A percentile compares a stretch with the other conserved stretches of the same genome.
Evolutionary conservation across 768 basidiomycete genomes (phyloP).

Genomic region (Leccinellum rugosiceps): DNA sequence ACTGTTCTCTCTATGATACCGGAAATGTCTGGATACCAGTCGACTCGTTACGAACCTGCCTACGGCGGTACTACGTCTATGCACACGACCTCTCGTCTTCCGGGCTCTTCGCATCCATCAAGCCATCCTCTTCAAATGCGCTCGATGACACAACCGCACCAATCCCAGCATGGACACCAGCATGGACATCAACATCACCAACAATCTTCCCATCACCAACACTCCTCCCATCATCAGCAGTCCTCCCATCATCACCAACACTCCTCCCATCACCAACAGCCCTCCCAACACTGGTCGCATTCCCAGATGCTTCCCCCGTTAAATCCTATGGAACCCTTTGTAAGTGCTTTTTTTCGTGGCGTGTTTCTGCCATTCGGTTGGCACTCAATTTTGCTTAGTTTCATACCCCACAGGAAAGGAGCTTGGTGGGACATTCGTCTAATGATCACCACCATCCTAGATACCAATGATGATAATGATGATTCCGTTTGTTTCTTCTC

Average conservation of each 20-base stretch:
- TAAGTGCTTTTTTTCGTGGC: slow-evolving; percentile 36
- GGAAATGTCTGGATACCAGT: slow-evolving; percentile 52
- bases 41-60: slow-evolving; percentile 47
- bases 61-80: slow-evolving; percentile 38
- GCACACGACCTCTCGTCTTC: slow-evolving; percentile 39
- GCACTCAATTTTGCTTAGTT: slow-evolving; percentile 16
- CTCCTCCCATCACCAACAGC: slow-evolving; percentile 21
- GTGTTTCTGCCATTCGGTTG: neutral
- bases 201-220: slow-evolving; percentile 16
- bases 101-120: slow-evolving; percentile 28
- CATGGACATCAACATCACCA: neutral
- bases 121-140: slow-evolving; percentile 43
- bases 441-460: slow-evolving; percentile 46
- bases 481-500: slow-evolving; percentile 28
- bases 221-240: neutral
- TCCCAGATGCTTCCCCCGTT: slow-evolving; percentile 41
- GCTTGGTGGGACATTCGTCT: slow-evolving; percentile 46
- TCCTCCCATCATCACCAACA: neutral
- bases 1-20: slow-evolving; percentile 56
- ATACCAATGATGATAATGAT: slow-evolving; percentile 49
- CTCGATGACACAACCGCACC: slow-evolving; percentile 45
- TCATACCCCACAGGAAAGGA: slow-evolving; percentile 44
- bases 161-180: slow-evolving; percentile 12
- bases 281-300: slow-evolving; percentile 50
- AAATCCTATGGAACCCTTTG: slow-evolving; percentile 63